Percentiles rank a stretch among this genome's conserved stretches.
phyloP scores from a whole-genome alignment of 306 rosid species.

The Prunus campanulata region DNA sequence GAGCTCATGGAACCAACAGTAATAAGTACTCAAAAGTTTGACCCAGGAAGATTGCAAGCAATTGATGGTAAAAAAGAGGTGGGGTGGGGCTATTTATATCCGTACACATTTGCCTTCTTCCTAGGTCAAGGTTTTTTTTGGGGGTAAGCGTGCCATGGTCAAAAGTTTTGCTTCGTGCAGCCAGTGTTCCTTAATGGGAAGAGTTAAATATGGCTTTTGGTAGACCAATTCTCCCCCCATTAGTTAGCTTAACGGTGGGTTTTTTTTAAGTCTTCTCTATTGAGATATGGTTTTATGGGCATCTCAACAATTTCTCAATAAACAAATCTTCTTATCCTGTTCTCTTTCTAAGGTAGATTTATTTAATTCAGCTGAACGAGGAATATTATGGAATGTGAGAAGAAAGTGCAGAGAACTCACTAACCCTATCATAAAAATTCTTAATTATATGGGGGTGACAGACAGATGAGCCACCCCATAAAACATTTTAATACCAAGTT shows the following conservation, averaged over 20 bases:
- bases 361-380: too few species aligned
- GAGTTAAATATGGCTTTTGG: too few species aligned
- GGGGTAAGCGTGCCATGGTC: background rate
- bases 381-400: too few species aligned
- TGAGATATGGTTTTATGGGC: too few species aligned
- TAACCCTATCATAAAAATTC: background rate
- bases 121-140: background rate
- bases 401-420: background rate
- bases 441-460: background rate
- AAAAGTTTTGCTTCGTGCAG: background rate
- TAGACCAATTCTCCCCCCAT: too few species aligned
- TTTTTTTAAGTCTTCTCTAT: too few species aligned
- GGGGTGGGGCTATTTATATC: background rate
- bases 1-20: background rate
- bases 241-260: too few species aligned
- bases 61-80: background rate
- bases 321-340: too few species aligned
- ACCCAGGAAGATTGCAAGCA: background rate
- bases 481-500: background rate
- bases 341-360: too few species aligned
- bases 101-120: background rate
- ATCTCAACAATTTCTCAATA: too few species aligned
- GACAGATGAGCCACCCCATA: background rate
- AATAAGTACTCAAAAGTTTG: background rate
- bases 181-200: background rate